A percentile compares a stretch with the other conserved stretches of the same genome.
Evolutionary conservation across 306 rosid species (phyloP).

Genomic region (Vigna radiata): DNA sequence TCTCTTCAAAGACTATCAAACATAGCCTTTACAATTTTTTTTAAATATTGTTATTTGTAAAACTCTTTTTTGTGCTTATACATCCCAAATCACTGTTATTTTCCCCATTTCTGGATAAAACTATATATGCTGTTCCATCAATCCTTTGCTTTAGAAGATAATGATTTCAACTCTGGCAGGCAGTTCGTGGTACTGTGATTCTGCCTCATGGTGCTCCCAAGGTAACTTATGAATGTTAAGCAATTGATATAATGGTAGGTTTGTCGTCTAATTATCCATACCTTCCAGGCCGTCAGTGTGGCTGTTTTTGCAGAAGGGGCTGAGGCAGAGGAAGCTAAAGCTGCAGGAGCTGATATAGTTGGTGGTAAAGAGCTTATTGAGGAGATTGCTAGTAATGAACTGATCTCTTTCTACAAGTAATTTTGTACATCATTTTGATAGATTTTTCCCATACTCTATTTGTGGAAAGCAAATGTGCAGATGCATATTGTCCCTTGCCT

Average conservation of each 20-base stretch:
- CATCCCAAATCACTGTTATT: constrained; percentile 5
- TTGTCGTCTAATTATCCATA: constrained; percentile 49
- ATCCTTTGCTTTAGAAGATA: constrained; percentile 37
- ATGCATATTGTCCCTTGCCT: constrained; percentile 14
- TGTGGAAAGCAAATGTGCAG: constrained; percentile 24
- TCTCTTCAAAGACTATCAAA: constrained; percentile 4
- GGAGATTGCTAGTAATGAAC: constrained; percentile 87
- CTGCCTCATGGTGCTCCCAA: constrained; percentile 93
- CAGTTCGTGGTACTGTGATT: constrained; percentile 93
- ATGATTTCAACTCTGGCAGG: constrained; percentile 68
- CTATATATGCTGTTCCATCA: background rate
- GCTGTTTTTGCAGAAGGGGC: constrained; percentile 99
- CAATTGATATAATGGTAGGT: constrained; percentile 43
- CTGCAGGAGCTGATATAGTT: constrained; percentile 97
- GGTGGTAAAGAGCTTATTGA: constrained; percentile 95
- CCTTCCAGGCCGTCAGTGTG: constrained; percentile 83
- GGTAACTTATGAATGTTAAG: constrained; percentile 56
- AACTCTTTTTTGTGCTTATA: background rate
- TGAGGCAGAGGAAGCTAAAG: constrained; percentile 98
- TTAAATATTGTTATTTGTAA: background rate
- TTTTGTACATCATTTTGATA: constrained; percentile 25
- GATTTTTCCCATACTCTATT: constrained; percentile 5
- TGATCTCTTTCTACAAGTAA: constrained; percentile 40
- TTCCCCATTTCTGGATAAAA: background rate
- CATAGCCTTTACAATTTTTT: background rate